Conservation (phyloP, 208 protist species). For the Tritrichomonas foetus region DNA sequence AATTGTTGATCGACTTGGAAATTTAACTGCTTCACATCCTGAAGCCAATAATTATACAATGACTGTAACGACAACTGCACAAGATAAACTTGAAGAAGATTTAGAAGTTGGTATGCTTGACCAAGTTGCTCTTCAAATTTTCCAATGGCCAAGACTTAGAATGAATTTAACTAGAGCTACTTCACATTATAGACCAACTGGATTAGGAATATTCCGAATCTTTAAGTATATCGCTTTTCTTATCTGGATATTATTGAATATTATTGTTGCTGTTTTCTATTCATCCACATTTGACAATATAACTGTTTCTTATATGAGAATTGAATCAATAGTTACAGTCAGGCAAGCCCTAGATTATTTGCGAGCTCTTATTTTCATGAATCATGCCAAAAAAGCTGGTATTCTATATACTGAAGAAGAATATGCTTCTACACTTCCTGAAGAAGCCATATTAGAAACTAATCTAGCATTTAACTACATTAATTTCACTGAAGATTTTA, state of each 20-base stretch:
- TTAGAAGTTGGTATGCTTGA: not conserved
- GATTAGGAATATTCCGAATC: not conserved
- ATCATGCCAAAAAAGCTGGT: not conserved
- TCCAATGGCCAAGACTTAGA: not conserved
- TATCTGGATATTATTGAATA: not conserved
- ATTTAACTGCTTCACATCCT: not conserved
- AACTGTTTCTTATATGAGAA: not conserved
- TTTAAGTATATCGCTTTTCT: not conserved
- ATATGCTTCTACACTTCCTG: not conserved
- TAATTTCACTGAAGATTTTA: not conserved
- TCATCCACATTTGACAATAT: not conserved
- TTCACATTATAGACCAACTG: not conserved
- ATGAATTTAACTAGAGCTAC: not conserved
- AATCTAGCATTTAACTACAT: not conserved
- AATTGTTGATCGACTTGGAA: not conserved
- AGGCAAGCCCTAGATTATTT: not conserved
- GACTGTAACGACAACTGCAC: no score
- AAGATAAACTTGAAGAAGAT: constrained; percentile 26
- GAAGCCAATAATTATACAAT: no score
- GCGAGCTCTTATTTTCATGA: not conserved
- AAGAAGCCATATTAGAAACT: not conserved
- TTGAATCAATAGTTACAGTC: not conserved
- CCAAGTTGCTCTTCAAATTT: not conserved
- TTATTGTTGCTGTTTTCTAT: no score
- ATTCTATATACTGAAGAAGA: not conserved